Conservation (phyloP, 2,329 filamentous ascomycete species). For the Epichloe baconii region DNA sequence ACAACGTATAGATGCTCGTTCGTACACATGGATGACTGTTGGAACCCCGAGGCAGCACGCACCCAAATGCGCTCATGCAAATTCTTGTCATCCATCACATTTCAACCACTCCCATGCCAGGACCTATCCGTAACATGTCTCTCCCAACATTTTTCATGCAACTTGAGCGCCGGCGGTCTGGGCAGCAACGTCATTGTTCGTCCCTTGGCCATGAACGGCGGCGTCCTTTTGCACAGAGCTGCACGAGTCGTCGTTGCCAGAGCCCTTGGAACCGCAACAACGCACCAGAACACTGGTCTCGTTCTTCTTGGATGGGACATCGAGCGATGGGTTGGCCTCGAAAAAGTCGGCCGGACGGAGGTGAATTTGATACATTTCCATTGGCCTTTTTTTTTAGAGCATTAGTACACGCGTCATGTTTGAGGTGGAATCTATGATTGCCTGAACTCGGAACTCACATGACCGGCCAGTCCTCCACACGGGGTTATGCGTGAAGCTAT, state of each 20-base stretch:
- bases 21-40: neutral
- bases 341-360: conserved; percentile 31
- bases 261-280: conserved; percentile 14
- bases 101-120: neutral
- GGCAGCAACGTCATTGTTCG: conserved; percentile 8
- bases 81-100: neutral
- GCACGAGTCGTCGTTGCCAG: conserved; percentile 2
- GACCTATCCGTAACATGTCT: neutral
- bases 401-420: neutral
- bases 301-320: conserved; percentile 26
- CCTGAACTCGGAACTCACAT: conserved; percentile 25
- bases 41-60: neutral
- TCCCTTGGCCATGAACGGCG: conserved; percentile 20
- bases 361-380: conserved; percentile 32
- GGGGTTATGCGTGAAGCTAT: conserved; percentile 34
- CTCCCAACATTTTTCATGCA: neutral
- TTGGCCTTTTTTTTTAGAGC: conserved; percentile 25
- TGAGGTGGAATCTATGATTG: neutral
- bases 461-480: conserved; percentile 37
- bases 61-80: neutral
- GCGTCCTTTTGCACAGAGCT: conserved; percentile 18
- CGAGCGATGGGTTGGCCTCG: conserved; percentile 31
- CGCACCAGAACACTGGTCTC: conserved; percentile 28
- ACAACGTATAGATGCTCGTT: neutral
- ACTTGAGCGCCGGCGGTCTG: conserved; percentile 10